Percentiles rank a stretch among this genome's conserved stretches.
These are phyloP conservation scores for Selenicereus undatus DNA, from an alignment of 148 eudicot genomes.

Conservation along the genomic window DNA sequence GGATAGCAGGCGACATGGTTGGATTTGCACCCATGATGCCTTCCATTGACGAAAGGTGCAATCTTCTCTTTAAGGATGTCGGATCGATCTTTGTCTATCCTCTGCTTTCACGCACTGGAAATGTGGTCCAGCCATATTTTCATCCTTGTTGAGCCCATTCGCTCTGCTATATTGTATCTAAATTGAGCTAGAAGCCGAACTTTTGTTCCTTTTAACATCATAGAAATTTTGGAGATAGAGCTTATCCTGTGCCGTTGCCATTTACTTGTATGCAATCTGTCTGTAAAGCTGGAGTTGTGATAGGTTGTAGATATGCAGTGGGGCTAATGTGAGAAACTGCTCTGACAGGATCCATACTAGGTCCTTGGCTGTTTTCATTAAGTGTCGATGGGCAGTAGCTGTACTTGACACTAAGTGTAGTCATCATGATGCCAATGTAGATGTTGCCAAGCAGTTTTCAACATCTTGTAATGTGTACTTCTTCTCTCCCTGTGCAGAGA, in stretches of 20 bases:
- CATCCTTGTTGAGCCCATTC: neutral
- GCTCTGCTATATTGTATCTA: neutral
- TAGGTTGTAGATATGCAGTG: conserved; percentile 20
- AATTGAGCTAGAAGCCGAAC: conserved; percentile 13
- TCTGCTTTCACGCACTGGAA: neutral
- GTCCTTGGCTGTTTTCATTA: neutral
- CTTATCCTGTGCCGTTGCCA: neutral
- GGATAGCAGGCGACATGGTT: neutral
- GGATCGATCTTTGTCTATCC: neutral
- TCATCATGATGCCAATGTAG: conserved; percentile 20
- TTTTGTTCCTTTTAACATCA: neutral
- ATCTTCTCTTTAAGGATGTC: neutral
- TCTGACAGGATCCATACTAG: neutral
- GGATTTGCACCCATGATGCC: neutral
- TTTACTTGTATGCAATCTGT: conserved; percentile 17
- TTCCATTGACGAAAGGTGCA: neutral
- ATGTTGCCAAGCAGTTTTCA: conserved; percentile 17
- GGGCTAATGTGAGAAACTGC: conserved; percentile 2
- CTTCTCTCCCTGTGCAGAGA: neutral
- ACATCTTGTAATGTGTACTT: neutral
- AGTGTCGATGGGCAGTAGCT: neutral
- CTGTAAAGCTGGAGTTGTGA: conserved; percentile 27
- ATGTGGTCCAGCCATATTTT: neutral
- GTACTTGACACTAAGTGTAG: conserved; percentile 18
- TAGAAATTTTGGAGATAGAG: neutral